These are phyloP conservation scores for Euclidium syriacum DNA, from an alignment of 345 rosid species.

Conservation along the genomic window DNA sequence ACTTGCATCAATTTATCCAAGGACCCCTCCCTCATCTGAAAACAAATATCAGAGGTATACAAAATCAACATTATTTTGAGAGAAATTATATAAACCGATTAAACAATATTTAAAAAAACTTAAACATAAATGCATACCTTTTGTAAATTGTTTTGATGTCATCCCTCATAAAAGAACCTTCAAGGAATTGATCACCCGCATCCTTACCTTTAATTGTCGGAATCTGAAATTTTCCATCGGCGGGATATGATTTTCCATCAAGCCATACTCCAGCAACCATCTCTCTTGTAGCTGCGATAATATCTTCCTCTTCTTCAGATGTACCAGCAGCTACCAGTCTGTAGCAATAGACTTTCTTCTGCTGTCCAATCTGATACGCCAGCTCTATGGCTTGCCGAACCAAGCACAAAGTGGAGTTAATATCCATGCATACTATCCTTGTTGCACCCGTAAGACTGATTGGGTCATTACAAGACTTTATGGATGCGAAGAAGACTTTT, in stretches of 20 bases:
- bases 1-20: no score
- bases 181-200: neutral
- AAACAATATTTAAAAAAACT: no score
- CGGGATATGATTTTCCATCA: neutral
- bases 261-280: neutral
- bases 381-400: constrained; percentile 66
- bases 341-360: constrained; percentile 49
- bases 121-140: neutral
- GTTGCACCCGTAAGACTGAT: constrained; percentile 66
- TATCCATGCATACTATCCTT: constrained; percentile 58
- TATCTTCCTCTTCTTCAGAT: constrained; percentile 25
- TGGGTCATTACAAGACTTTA: constrained; percentile 72
- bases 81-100: no score
- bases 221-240: neutral
- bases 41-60: no score
- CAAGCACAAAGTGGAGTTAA: constrained; percentile 52
- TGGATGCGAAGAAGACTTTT: constrained; percentile 60
- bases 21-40: no score
- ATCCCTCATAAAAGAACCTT: neutral
- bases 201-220: neutral
- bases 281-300: neutral
- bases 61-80: no score
- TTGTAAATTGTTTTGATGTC: neutral
- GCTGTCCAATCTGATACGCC: constrained; percentile 60
- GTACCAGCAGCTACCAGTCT: constrained; percentile 54